Evolutionary conservation across 805 yeast species (phyloP), one percentile per base, ranked within the genome.

Genomic region (Lipomyces lipofer): DNA sequence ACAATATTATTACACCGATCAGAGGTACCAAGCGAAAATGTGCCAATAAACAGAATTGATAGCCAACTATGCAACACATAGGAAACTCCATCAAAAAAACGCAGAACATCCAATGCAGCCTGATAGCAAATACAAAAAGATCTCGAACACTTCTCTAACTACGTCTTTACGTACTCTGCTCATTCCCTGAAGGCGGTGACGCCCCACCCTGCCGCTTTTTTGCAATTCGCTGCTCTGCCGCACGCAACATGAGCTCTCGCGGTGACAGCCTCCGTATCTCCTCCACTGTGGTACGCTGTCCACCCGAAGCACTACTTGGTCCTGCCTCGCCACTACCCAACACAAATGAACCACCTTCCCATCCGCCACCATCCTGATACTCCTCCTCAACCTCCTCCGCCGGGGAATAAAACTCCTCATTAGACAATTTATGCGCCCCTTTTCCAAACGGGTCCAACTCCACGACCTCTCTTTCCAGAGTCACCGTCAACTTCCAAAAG

Each of bases 401-500:
- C 3, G 42, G 33, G 7, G 13, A 35, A 19, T 47, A 51, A 19
- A 29, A 52, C 27, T 49, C 61, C 32, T 54, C 51, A 25, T 46
- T 46, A 10, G 52, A 22, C 17, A 58, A 30, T 12, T 28, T 24
- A 21, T 47, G 47, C 15, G 58, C 51, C 13, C 29, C 15, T 10
- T 19, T 30, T n/a, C 44, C 43, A 38, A 30, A 58, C 21, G 59
- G 59, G 38, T 58, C 55, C 12, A 58, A 43, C 12, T 38, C 53
- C 13, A 54, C 42, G 17, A 69, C 71, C 49, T 72, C 72, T 39
- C 59, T 53, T 60, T 73, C 75, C 30, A 73, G 66, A 33, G 42
- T 56, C 43, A 60, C 57, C 51, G 69, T 66, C 5, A 72, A 61
- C 9, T 59, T 63, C 74, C 73, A 70, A 51, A 72, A 72, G 47